These are phyloP conservation scores for Cryptosporidium xiaoi DNA, from an alignment of 169 alveolate species.

Conservation along the genomic window DNA sequence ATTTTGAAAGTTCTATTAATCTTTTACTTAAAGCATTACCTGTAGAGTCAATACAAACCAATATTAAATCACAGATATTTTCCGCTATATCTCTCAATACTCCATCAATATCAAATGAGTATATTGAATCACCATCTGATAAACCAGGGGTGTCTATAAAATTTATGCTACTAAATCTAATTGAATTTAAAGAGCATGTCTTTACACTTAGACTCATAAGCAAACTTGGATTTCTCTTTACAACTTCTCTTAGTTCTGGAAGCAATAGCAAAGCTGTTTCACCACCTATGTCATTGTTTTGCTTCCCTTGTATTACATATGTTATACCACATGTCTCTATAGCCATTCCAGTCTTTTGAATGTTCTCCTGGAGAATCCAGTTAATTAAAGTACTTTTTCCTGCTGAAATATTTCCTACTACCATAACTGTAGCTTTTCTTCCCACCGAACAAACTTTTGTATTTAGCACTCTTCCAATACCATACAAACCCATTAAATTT, in stretches of 20 bases:
- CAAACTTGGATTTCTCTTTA: conserved; percentile 76
- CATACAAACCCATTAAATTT: conserved; percentile 10
- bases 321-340: conserved; percentile 84
- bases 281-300: conserved; percentile 78
- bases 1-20: conserved; percentile 76
- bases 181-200: conserved; percentile 51
- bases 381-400: conserved; percentile 85
- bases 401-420: conserved; percentile 85
- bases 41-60: conserved; percentile 83
- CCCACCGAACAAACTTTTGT: conserved; percentile 38
- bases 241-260: conserved; percentile 79
- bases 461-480: conserved; percentile 29
- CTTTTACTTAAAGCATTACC: conserved; percentile 83
- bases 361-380: conserved; percentile 82
- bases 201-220: conserved; percentile 78
- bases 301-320: conserved; percentile 80
- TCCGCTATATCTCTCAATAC: conserved; percentile 79
- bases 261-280: conserved; percentile 80
- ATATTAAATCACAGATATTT: conserved; percentile 79
- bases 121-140: conserved; percentile 81
- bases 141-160: conserved; percentile 87
- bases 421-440: conserved; percentile 80
- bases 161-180: conserved; percentile 70
- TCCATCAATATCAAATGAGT: conserved; percentile 80
- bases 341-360: conserved; percentile 83